Percentiles rank a stretch among this genome's conserved stretches.
Evolutionary conservation across 371 early-diverging fungal genomes (phyloP).

Genomic region (Umbelopsis sp.): DNA sequence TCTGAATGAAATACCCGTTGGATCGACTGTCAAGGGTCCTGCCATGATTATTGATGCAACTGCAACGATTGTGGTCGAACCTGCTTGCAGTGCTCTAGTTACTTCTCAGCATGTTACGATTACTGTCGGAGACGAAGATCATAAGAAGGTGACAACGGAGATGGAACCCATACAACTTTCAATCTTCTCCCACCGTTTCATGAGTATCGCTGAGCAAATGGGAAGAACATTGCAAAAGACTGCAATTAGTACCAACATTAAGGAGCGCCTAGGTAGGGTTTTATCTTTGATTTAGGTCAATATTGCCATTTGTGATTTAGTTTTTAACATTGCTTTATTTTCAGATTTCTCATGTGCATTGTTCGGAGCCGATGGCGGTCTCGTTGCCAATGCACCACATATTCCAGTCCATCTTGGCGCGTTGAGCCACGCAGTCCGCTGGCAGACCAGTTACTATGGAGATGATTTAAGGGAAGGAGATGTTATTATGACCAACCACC

Average conservation of each 20-base stretch:
- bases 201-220: slow-evolving; percentile 98
- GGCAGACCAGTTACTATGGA: slow-evolving; percentile 79
- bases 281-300: not conserved
- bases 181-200: slow-evolving; percentile 95
- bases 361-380: slow-evolving; percentile 91
- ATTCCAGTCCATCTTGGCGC: slow-evolving; percentile 96
- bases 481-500: slow-evolving; percentile 95
- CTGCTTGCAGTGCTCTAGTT: slow-evolving; percentile 73
- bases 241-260: slow-evolving; percentile 94
- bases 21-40: slow-evolving; percentile 80
- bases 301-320: not conserved
- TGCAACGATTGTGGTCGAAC: slow-evolving; percentile 88
- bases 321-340: not conserved
- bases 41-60: slow-evolving; percentile 88
- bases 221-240: slow-evolving; percentile 94
- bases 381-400: slow-evolving; percentile 92
- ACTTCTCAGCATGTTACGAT: slow-evolving; percentile 83
- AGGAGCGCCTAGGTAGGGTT: slow-evolving; percentile 73
- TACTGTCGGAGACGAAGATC: slow-evolving; percentile 55
- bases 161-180: slow-evolving; percentile 87
- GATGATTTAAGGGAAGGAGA: slow-evolving; percentile 80
- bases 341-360: slow-evolving; percentile 95
- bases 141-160: slow-evolving; percentile 55
- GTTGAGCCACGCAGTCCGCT: slow-evolving; percentile 91
- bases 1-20: slow-evolving; percentile 64